Conservation (phyloP, 2,329 filamentous ascomycete species). For the Neurospora sp. region DNA sequence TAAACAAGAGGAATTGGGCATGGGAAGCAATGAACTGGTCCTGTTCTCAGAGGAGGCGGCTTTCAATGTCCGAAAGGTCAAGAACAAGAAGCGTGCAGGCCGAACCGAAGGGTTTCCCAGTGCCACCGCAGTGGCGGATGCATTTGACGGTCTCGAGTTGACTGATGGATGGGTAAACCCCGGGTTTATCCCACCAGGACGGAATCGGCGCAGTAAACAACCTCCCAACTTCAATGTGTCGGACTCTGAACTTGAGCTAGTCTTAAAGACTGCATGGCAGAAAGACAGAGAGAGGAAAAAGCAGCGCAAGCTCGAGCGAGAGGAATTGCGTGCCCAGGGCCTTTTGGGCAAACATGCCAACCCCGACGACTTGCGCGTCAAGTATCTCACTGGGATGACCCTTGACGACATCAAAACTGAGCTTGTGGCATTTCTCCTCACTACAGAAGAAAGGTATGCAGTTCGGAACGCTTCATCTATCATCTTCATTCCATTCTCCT, state of each 20-base stretch:
- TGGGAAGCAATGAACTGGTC: slow-evolving; percentile 47
- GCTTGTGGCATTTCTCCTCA: slow-evolving; percentile 59
- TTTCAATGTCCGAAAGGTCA: slow-evolving; percentile 19
- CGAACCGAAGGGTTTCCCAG: slow-evolving; percentile 23
- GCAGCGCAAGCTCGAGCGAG: slow-evolving; percentile 57
- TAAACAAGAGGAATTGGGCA: slow-evolving; percentile 53
- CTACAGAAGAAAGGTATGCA: slow-evolving; percentile 49
- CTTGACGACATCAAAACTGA: slow-evolving; percentile 63
- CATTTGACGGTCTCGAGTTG: slow-evolving; percentile 64
- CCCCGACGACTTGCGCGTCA: slow-evolving; percentile 51
- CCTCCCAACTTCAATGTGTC: slow-evolving; percentile 44
- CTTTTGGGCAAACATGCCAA: slow-evolving; percentile 51
- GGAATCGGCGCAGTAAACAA: slow-evolving; percentile 19
- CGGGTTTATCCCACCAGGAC: slow-evolving; percentile 34
- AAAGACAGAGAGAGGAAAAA: slow-evolving; percentile 65
- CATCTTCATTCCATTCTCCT: not conserved
- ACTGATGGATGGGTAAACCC: slow-evolving; percentile 70
- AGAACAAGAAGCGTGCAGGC: slow-evolving; percentile 1
- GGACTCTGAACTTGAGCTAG: slow-evolving; percentile 57
- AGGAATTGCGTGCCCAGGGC: slow-evolving; percentile 56
- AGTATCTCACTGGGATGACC: slow-evolving; percentile 63
- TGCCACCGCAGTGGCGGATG: slow-evolving; percentile 33
- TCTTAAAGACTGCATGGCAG: slow-evolving; percentile 49
- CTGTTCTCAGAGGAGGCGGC: slow-evolving; percentile 41
- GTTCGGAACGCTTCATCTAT: not conserved